phyloP scores from a whole-genome alignment of 2,329 filamentous ascomycete species.

The Stemphylium vesicarium region DNA sequence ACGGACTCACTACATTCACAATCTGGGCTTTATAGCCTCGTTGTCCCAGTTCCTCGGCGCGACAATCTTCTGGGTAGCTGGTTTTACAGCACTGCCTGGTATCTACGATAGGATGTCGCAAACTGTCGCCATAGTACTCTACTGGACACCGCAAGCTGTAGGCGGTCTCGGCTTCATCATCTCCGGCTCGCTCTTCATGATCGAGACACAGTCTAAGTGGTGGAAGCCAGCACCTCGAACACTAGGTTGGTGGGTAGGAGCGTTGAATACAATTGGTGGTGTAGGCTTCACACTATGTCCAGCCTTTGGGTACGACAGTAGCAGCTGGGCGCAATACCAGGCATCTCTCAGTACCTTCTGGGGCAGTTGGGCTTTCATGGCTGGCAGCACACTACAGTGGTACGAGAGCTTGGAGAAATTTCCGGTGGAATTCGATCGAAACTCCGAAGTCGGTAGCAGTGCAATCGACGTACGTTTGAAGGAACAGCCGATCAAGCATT shows the following conservation, averaged over 20 bases:
- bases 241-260: conserved; percentile 71
- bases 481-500: neutral
- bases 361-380: conserved; percentile 46
- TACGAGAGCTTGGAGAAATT: conserved; percentile 46
- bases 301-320: conserved; percentile 41
- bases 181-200: conserved; percentile 65
- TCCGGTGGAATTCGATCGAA: conserved; percentile 29
- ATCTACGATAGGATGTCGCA: conserved; percentile 60
- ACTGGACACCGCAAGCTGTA: conserved; percentile 68
- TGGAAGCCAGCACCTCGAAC: conserved; percentile 62
- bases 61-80: conserved; percentile 69
- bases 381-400: conserved; percentile 43
- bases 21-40: conserved; percentile 68
- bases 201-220: conserved; percentile 71
- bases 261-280: conserved; percentile 69
- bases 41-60: conserved; percentile 63
- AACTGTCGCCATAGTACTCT: conserved; percentile 60
- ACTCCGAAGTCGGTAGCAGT: neutral
- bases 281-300: conserved; percentile 64
- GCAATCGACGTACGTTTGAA: neutral
- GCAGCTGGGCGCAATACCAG: conserved; percentile 44
- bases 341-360: conserved; percentile 41
- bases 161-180: conserved; percentile 68
- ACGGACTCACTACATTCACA: conserved; percentile 64
- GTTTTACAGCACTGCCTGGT: conserved; percentile 65